These are phyloP conservation scores for Tuber indicum DNA, from an alignment of 495 filamentous ascomycete genomes.

Conservation along the genomic window DNA sequence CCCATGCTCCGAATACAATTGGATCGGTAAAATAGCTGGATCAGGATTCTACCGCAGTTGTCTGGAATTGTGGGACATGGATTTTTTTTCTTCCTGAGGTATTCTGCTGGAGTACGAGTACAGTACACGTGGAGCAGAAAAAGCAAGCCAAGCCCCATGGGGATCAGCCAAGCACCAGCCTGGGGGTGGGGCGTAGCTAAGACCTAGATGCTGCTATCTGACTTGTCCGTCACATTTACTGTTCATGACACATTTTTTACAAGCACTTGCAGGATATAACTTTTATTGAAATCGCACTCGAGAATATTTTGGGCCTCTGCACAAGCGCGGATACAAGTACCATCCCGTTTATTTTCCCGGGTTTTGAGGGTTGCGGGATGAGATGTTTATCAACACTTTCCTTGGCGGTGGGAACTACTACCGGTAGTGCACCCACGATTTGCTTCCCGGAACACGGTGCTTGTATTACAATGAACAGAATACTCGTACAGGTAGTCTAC, in stretches of 20 bases:
- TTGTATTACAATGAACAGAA: neutral
- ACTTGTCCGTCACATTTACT: neutral
- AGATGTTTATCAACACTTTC: neutral
- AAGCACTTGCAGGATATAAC: neutral
- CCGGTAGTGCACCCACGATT: neutral
- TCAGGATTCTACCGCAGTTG: neutral
- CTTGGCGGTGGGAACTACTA: neutral
- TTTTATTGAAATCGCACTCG: neutral
- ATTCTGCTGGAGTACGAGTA: too few relatives aligned
- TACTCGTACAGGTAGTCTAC: neutral
- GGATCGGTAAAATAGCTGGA: neutral
- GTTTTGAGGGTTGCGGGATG: neutral
- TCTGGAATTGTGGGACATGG: neutral
- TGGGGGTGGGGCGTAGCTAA: neutral
- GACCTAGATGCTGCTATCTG: neutral
- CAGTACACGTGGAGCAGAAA: neutral
- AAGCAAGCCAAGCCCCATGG: neutral
- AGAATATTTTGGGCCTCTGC: neutral
- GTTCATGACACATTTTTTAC: neutral
- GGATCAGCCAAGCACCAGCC: neutral
- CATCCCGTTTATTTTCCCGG: neutral
- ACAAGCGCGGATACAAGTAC: neutral
- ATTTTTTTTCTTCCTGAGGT: neutral
- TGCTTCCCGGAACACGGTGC: neutral
- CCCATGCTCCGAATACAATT: neutral